A percentile compares a stretch with the other conserved stretches of the same genome.
Conservation (phyloP, 768 basidiomycete species). For the Goffeauzyma gilvescens region DNA sequence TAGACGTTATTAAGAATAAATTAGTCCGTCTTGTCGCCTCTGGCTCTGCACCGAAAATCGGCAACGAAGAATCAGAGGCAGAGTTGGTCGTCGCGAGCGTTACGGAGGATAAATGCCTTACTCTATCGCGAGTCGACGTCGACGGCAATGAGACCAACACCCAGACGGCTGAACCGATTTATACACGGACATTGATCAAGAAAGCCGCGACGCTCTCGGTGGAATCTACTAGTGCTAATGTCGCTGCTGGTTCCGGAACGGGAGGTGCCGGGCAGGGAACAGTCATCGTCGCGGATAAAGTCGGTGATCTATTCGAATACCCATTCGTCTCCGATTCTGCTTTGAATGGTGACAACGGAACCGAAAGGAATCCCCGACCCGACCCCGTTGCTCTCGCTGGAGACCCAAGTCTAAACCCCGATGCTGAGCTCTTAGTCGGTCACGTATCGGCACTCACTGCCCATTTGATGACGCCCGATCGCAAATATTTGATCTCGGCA, state of each 20-base stretch:
- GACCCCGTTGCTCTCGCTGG: conserved; percentile 16
- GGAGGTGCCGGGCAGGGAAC: no score
- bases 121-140: not conserved
- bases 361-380: conserved; percentile 14
- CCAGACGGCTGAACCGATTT: not conserved
- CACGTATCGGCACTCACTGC: conserved; percentile 71
- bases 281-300: conserved; percentile 77
- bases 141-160: not conserved
- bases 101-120: conserved; percentile 7
- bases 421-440: conserved; percentile 36
- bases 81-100: conserved; percentile 7
- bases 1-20: conserved; percentile 1
- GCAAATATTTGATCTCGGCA: conserved; percentile 57
- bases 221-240: no score
- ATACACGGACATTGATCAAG: conserved; percentile 60
- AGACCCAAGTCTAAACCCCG: conserved; percentile 29
- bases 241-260: no score
- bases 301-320: conserved; percentile 81
- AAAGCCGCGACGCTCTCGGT: conserved; percentile 54
- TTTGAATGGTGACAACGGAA: conserved; percentile 22
- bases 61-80: not conserved
- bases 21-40: conserved; percentile 1
- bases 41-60: conserved; percentile 2
- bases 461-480: conserved; percentile 49
- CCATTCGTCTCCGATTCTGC: conserved; percentile 33